A percentile compares a stretch with the other conserved stretches of the same genome.
These are phyloP conservation scores for Polyporus tsugae DNA, from an alignment of 1,284 basidiomycete genomes.

Conservation along the genomic window DNA sequence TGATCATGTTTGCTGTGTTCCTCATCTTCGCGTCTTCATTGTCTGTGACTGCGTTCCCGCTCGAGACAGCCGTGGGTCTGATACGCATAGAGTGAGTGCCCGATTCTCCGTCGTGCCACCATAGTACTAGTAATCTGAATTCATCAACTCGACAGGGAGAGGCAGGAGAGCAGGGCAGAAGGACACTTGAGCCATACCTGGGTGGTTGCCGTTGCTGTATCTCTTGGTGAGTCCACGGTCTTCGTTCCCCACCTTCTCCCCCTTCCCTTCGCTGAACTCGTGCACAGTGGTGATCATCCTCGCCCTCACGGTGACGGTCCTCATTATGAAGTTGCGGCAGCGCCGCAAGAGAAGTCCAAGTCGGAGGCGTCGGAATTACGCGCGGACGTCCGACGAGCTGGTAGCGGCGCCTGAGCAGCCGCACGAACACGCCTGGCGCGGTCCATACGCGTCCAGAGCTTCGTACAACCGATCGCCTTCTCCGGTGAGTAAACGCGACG, in stretches of 20 bases:
- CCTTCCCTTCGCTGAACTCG: not conserved
- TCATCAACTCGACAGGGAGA: not conserved
- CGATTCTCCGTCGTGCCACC: not conserved
- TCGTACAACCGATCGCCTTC: slow-evolving; percentile 26
- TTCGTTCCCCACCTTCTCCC: not conserved
- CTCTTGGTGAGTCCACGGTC: slow-evolving; percentile 15
- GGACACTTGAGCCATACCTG: slow-evolving; percentile 28
- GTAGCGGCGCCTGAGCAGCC: slow-evolving; percentile 11
- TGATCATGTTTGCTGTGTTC: not conserved
- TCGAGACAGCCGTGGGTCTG: not conserved
- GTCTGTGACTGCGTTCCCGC: not conserved
- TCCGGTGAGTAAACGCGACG: slow-evolving; percentile 21
- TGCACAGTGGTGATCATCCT: slow-evolving; percentile 21
- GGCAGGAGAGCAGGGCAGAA: slow-evolving; percentile 16
- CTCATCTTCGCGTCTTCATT: not conserved
- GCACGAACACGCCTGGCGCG: slow-evolving; percentile 18
- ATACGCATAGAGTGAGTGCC: not conserved
- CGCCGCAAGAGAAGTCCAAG: slow-evolving; percentile 10
- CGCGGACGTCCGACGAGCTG: slow-evolving; percentile 6
- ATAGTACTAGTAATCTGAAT: not conserved
- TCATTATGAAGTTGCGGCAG: slow-evolving; percentile 30
- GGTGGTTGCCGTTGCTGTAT: slow-evolving; percentile 27
- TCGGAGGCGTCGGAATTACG: slow-evolving; percentile 11
- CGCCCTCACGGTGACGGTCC: slow-evolving; percentile 17
- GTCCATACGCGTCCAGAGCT: slow-evolving; percentile 19